Percentiles rank a stretch among this genome's conserved stretches.
Evolutionary conservation across 257 asterid genomes (phyloP).

Genomic region (Echium plantagineum): DNA sequence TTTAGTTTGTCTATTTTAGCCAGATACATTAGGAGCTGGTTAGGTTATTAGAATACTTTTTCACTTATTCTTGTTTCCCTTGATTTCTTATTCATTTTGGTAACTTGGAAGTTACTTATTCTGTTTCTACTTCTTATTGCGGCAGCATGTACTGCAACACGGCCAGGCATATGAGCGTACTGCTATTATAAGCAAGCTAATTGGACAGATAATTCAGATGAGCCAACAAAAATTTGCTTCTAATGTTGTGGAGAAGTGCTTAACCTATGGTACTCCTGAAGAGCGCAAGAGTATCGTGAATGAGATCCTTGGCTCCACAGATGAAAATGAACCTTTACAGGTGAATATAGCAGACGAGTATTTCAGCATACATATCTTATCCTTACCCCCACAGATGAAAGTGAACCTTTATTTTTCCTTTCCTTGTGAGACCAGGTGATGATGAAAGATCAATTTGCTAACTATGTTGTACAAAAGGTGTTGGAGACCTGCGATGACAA

Average conservation of each 20-base stretch:
- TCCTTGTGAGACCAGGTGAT: constrained; percentile 31
- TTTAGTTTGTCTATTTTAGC: no score
- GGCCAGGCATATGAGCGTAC: constrained; percentile 71
- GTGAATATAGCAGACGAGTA: constrained; percentile 16
- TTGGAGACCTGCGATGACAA: constrained; percentile 76
- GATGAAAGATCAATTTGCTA: constrained; percentile 86
- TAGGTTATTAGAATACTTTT: neutral
- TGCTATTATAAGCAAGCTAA: constrained; percentile 42
- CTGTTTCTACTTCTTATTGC: constrained; percentile 5
- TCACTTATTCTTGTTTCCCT: neutral
- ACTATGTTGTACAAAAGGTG: constrained; percentile 86
- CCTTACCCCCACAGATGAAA: no score
- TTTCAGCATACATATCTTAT: neutral
- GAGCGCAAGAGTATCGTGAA: constrained; percentile 58
- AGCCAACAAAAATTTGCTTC: constrained; percentile 86
- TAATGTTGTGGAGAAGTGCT: constrained; percentile 82
- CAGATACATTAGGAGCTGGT: no score
- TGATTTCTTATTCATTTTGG: neutral
- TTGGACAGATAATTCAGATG: constrained; percentile 70
- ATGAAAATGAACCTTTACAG: constrained; percentile 82
- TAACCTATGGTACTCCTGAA: constrained; percentile 52
- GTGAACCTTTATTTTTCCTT: constrained; percentile 2
- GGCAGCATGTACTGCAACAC: constrained; percentile 70
- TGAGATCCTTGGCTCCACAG: constrained; percentile 74
- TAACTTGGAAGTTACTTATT: neutral